Percentiles rank a stretch among this genome's conserved stretches.
Conservation (phyloP, 2,329 filamentous ascomycete species). For the Aspergillus sp. region DNA sequence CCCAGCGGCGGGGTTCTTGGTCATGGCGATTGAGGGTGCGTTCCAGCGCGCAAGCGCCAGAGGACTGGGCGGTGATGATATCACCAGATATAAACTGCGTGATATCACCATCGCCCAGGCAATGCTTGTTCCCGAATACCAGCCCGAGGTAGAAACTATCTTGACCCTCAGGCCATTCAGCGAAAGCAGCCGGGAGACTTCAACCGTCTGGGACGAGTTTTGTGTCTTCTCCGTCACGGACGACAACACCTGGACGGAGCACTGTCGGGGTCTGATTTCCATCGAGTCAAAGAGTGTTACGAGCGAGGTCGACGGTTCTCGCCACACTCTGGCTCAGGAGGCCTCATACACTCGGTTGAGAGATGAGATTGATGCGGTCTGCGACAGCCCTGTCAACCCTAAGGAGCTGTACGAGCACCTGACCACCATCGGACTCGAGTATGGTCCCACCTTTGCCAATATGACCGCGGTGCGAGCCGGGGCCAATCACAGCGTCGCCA, state of each 20-base stretch:
- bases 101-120: constrained; percentile 9
- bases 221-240: constrained; percentile 6
- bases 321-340: neutral
- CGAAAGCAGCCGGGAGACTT: neutral
- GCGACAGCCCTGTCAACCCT: neutral
- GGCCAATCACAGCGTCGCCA: neutral
- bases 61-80: no score
- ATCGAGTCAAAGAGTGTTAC: constrained; percentile 3
- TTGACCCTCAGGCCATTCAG: neutral
- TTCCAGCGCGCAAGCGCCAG: neutral
- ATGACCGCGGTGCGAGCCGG: neutral
- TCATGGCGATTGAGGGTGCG: neutral
- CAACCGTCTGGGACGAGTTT: constrained; percentile 7
- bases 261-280: constrained; percentile 13
- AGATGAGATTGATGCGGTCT: no score
- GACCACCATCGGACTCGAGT: neutral
- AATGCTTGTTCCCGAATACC: constrained; percentile 4
- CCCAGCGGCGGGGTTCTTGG: constrained; percentile 2
- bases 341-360: no score
- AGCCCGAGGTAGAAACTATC: constrained; percentile 4
- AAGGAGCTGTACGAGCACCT: neutral
- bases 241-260: constrained; percentile 9
- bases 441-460: neutral
- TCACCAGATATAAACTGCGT: constrained; percentile 8
- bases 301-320: neutral